Conservation (phyloP, 2,329 filamentous ascomycete species). For the Botrytis pseudocinerea region DNA sequence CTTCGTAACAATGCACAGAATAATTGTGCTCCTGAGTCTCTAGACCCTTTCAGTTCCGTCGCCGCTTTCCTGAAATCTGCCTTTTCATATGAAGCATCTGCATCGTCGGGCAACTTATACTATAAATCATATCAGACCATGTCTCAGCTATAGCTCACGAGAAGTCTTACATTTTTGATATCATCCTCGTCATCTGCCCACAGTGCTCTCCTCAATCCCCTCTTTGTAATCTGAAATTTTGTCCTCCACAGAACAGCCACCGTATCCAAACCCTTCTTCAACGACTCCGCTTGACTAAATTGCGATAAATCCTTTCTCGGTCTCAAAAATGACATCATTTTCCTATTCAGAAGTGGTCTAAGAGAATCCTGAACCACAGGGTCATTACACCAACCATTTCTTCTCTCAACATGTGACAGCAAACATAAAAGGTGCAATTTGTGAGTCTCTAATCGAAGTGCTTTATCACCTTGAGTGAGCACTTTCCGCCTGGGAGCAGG, state of each 20-base stretch:
- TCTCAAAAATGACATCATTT: constrained; percentile 66
- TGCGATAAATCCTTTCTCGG: constrained; percentile 68
- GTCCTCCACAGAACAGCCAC: constrained; percentile 65
- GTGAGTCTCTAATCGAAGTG: constrained; percentile 71
- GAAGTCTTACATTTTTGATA: constrained; percentile 53
- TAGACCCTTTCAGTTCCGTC: constrained; percentile 70
- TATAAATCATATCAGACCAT: constrained; percentile 30
- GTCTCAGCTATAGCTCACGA: neutral
- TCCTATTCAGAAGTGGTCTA: constrained; percentile 63
- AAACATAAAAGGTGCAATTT: constrained; percentile 84
- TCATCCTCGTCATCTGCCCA: constrained; percentile 73
- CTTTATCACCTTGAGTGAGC: constrained; percentile 55
- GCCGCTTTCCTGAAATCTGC: constrained; percentile 72
- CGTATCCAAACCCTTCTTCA: constrained; percentile 76
- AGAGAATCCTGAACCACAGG: constrained; percentile 64
- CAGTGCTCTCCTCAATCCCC: constrained; percentile 67
- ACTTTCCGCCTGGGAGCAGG: constrained; percentile 45
- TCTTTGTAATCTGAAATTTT: constrained; percentile 69
- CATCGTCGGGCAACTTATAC: constrained; percentile 36
- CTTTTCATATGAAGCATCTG: constrained; percentile 68
- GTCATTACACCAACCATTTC: constrained; percentile 91
- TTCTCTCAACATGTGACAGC: constrained; percentile 70
- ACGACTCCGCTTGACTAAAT: constrained; percentile 72
- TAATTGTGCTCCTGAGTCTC: constrained; percentile 85
- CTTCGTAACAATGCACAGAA: constrained; percentile 85